Evolutionary conservation across 2,329 filamentous ascomycete genomes (phyloP), one percentile per base, ranked within the genome.

Genomic region (Leptographium wingfieldii): DNA sequence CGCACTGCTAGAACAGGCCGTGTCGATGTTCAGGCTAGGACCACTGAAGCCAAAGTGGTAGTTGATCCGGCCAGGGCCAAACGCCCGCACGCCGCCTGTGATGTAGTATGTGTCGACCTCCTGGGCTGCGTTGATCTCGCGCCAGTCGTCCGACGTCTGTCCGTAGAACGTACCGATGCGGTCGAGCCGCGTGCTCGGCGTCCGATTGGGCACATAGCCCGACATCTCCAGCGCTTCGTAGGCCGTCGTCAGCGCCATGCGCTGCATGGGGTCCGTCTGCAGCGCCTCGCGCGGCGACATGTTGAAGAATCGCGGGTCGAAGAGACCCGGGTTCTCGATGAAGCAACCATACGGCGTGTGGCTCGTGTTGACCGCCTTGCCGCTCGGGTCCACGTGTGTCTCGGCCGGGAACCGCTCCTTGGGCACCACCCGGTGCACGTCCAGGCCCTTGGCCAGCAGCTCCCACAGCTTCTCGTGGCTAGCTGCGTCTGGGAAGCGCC

Each of bases 151-250:
- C 58, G 83, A 87, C 0, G 86, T 86, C 67, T 85, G 83, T 57
- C 87, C 87, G 65, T 88, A 88, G 69, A 87, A 90, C 0, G 84
- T 85, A 31, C 86, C 87, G 52, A 90, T 82, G 69, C 80, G 73
- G 57, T 79, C 69, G n/a, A 75, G 65, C 27, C 83, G 81, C 11
- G 86, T 89, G 0, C 86, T 87, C 0, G 86, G 84, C 0, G 86
- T 88, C 63, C 85, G 76, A 69, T 88, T 86, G 0, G 85, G 84
- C 6, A 89, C 83, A 66, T 88, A 87, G 1, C 88, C 88, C 46
- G 85, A 85, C 82, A 88, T 88, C 69, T 94, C 88, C 53, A 92
- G 76, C 0, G 88, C 88, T 68, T 92, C 88, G 66, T 91, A 92
- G 0, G 87, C 86, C 3, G 87, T 90, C 11, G 85, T 81, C 22